A percentile compares a stretch with the other conserved stretches of the same genome.
These are phyloP conservation scores for Trichomonascus vanleenenianus DNA, from an alignment of 805 yeast genomes.

Conservation along the genomic window DNA sequence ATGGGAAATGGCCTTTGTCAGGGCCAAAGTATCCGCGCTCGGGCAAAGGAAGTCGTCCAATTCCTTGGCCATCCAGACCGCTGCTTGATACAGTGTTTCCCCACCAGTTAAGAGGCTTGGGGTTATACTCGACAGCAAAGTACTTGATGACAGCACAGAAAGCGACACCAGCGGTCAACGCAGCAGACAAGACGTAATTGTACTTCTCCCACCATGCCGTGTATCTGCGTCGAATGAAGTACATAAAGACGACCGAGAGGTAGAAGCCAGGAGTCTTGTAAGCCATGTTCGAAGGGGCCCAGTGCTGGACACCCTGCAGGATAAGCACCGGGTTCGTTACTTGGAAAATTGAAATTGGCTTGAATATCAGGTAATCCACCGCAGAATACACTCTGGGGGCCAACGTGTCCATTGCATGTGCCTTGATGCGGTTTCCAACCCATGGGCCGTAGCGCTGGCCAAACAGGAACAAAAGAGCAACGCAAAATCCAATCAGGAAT, in stretches of 20 bases:
- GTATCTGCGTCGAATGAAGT: slow-evolving; percentile 35
- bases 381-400: neutral
- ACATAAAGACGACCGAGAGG: slow-evolving; percentile 39
- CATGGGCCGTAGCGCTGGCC: slow-evolving; percentile 12
- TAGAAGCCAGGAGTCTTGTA: slow-evolving; percentile 35
- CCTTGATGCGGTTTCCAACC: neutral
- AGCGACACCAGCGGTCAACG: slow-evolving; percentile 43
- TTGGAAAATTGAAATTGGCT: neutral
- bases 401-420: neutral
- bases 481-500: slow-evolving; percentile 35
- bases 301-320: slow-evolving; percentile 39
- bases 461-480: slow-evolving; percentile 21
- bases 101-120: slow-evolving; percentile 38
- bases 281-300: slow-evolving; percentile 38
- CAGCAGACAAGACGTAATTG: slow-evolving; percentile 42
- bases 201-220: slow-evolving; percentile 47
- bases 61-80: slow-evolving; percentile 4
- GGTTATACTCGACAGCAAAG: slow-evolving; percentile 33
- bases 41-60: slow-evolving; percentile 12
- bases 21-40: slow-evolving; percentile 16
- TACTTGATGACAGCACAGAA: slow-evolving; percentile 39
- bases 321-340: slow-evolving; percentile 35
- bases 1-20: neutral
- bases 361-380: neutral
- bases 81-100: slow-evolving; percentile 30